Evolutionary conservation across 2,329 filamentous ascomycete genomes (phyloP), one percentile per base, ranked within the genome.

Genomic region (Volutella citrinella): DNA sequence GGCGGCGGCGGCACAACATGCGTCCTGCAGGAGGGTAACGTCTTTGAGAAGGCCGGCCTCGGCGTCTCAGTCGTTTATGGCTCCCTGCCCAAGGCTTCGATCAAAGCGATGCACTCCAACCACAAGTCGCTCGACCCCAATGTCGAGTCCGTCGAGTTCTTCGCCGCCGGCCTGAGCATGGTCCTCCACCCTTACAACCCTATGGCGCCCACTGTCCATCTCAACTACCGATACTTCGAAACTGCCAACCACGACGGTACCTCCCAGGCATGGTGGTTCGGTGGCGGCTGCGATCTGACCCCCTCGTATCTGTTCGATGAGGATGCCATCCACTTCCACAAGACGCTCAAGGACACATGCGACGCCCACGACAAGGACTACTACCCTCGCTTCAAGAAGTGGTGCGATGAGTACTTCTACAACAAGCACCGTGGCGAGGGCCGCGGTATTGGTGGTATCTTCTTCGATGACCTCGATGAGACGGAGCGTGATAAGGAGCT

Each of bases 141-240:
- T 12, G 80, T 93, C 23, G 84, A 95, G 30, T 86, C 82, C 26
- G 72, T 98, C 42, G 87, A 90, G 54, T 98, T 97, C 76, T 98
- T 97, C 61, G 93, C 91, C 14, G 86, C 91, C 3, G 93, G 93
- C 6, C 71, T 98, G 33, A 95, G 89, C 56, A 76, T 98, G 62
- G 91, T 98, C 17, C 71, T 97, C 32, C 93, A 98, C 62, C 93
- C 93, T 3, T 76, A 80, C 52, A 98, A 98, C 65, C 93, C 93
- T 29, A 95, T 95, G 84, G 91, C 91, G 7, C 93, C 93, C 1
- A 98, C 93, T 0, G 93, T 98, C 13, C 93, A 98, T 63, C 75
- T 98, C 51, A 98, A 98, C 71, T 97, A 97, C 72, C 82, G 93
- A 37, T 98, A 98, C 67, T 98, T 98, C 57, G 93, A 98, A 70